These are phyloP conservation scores for Zoysia japonica DNA, from an alignment of 176 grass and related monocot genomes.

Conservation along the genomic window DNA sequence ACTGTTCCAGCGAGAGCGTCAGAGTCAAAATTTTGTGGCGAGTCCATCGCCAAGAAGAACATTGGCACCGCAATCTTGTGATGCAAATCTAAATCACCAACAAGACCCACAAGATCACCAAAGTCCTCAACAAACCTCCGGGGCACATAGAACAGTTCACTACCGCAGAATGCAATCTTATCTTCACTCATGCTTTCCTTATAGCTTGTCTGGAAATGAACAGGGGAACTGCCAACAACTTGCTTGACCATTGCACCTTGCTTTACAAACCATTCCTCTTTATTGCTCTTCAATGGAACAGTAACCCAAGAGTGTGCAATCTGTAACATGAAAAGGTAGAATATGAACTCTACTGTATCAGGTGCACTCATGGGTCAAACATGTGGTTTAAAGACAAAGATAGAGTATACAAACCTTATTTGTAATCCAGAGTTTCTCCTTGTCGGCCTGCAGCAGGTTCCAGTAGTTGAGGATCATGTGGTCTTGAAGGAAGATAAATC, in stretches of 20 bases:
- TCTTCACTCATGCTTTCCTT: slow-evolving; percentile 78
- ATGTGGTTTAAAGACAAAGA: background rate
- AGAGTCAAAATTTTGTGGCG: slow-evolving; percentile 85
- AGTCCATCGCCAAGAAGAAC: slow-evolving; percentile 89
- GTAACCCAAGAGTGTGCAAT: slow-evolving; percentile 80
- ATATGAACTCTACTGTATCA: slow-evolving; percentile 37
- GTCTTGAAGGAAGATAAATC: slow-evolving; percentile 97
- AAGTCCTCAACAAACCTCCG: slow-evolving; percentile 85
- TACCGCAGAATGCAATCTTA: slow-evolving; percentile 70
- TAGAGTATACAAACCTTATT: slow-evolving; percentile 67
- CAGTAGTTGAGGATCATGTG: slow-evolving; percentile 97
- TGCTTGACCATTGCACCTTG: slow-evolving; percentile 84
- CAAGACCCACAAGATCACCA: slow-evolving; percentile 78
- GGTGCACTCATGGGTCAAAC: slow-evolving; percentile 1
- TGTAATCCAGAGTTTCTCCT: slow-evolving; percentile 93
- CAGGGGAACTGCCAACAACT: slow-evolving; percentile 74
- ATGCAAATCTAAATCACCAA: slow-evolving; percentile 77
- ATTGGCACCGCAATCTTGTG: slow-evolving; percentile 87
- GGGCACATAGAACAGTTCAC: slow-evolving; percentile 90
- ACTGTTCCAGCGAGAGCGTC: slow-evolving; percentile 70
- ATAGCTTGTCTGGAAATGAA: slow-evolving; percentile 95
- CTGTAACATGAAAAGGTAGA: slow-evolving; percentile 46
- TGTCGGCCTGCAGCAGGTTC: slow-evolving; percentile 96
- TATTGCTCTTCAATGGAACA: slow-evolving; percentile 57
- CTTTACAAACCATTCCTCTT: slow-evolving; percentile 85